Evolutionary conservation across 768 basidiomycete genomes (phyloP).

Genomic region (Nidularia sp.): DNA sequence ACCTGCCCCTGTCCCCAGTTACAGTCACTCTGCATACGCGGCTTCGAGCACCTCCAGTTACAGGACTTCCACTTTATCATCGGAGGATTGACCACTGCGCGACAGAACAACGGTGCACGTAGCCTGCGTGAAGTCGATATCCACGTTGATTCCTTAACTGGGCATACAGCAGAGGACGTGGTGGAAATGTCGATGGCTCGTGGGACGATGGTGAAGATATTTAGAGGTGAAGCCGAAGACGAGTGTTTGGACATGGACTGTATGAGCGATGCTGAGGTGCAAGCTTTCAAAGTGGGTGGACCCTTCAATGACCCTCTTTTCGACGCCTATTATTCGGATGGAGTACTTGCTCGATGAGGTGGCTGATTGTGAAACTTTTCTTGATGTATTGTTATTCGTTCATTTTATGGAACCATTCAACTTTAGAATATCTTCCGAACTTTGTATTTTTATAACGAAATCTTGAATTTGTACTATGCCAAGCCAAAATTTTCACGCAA

Average conservation of each 20-base stretch:
- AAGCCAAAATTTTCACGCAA: too few relatives aligned
- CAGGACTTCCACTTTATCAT: constrained; percentile 22
- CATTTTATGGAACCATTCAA: neutral
- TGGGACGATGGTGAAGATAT: constrained; percentile 16
- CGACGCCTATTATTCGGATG: constrained; percentile 21
- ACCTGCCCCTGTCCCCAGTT: constrained; percentile 21
- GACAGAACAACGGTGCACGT: constrained; percentile 16
- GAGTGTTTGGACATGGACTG: constrained; percentile 13
- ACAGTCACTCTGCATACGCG: constrained; percentile 22
- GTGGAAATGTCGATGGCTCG: neutral
- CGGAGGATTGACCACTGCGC: constrained; percentile 15
- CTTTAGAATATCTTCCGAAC: too few relatives aligned
- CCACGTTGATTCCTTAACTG: constrained; percentile 22
- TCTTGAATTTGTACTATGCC: too few relatives aligned
- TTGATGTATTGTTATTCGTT: neutral
- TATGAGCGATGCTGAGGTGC: constrained; percentile 6
- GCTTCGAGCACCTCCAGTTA: constrained; percentile 14
- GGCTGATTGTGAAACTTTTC: neutral
- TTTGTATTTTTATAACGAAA: too few relatives aligned
- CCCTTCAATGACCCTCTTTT: constrained; percentile 31
- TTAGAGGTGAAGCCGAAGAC: constrained; percentile 14
- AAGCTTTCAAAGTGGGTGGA: constrained; percentile 26
- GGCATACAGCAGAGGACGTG: constrained; percentile 1
- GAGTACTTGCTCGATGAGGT: constrained; percentile 1
- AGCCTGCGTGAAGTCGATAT: constrained; percentile 23